Conservation (phyloP, 176 grass and related monocot species). For the Hyparrhenia diplandra region DNA sequence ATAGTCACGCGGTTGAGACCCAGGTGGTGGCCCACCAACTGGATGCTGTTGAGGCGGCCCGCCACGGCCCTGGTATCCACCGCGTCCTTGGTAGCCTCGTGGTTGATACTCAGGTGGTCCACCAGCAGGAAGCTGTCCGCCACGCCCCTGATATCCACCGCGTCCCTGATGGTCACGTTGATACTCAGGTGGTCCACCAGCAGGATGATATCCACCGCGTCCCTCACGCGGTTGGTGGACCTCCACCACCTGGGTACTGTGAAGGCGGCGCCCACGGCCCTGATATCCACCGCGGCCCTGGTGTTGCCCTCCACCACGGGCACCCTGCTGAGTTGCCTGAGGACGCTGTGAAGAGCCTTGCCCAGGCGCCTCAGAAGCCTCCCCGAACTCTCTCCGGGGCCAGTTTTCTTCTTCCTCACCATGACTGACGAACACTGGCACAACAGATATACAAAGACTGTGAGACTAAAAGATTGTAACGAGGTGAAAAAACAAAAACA, state of each 20-base stretch:
- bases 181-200: slow-evolving; percentile 42
- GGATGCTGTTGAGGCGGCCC: slow-evolving; percentile 34
- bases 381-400: slow-evolving; percentile 43
- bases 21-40: slow-evolving; percentile 31
- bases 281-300: too few species aligned
- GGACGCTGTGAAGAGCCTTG: slow-evolving; percentile 41
- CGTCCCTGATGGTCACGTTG: slow-evolving; percentile 56
- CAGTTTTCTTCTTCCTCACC: slow-evolving; percentile 86
- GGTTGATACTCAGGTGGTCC: slow-evolving; percentile 42
- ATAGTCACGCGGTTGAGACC: slow-evolving; percentile 54
- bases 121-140: slow-evolving; percentile 3
- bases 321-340: slow-evolving; percentile 50
- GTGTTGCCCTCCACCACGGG: too few species aligned
- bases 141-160: slow-evolving; percentile 37
- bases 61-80: slow-evolving; percentile 46
- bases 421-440: slow-evolving; percentile 38
- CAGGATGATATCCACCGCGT: too few species aligned
- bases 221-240: too few species aligned
- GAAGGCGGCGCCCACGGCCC: slow-evolving; percentile 9
- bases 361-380: slow-evolving; percentile 31
- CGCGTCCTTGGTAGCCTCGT: slow-evolving; percentile 47
- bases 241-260: slow-evolving; percentile 33
- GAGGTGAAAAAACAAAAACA: not conserved
- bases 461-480: not conserved
- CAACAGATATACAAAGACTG: not conserved